Evolutionary conservation across 306 rosid species (phyloP).

Genomic region (Elaeagnus macrophylla): DNA sequence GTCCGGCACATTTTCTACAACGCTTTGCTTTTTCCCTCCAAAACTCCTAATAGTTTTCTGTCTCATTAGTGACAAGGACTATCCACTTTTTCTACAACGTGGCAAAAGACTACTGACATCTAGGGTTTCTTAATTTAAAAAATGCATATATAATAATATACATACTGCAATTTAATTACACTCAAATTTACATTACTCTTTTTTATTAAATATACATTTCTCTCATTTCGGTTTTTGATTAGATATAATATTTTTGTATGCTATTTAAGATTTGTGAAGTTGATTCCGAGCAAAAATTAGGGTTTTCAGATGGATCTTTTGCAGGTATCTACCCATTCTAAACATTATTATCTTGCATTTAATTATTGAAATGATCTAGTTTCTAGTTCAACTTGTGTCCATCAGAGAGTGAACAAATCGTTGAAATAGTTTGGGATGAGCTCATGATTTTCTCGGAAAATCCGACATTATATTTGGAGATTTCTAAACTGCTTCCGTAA

Average conservation of each 20-base stretch:
- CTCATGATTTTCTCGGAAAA: not conserved
- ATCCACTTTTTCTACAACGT: too few species aligned
- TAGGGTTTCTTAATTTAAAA: too few species aligned
- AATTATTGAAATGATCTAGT: not conserved
- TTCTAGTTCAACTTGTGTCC: not conserved
- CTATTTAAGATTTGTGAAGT: not conserved
- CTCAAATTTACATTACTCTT: too few species aligned
- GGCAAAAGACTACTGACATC: too few species aligned
- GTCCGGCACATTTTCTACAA: too few species aligned
- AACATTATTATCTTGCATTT: not conserved
- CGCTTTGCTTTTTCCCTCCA: too few species aligned
- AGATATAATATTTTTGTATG: not conserved
- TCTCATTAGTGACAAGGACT: too few species aligned
- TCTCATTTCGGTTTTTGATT: not conserved
- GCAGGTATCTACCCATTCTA: not conserved
- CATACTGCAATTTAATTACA: too few species aligned
- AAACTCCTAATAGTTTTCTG: too few species aligned
- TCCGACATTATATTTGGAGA: not conserved
- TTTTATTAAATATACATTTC: too few species aligned
- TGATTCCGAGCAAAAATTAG: conserved; percentile 13
- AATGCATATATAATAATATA: too few species aligned
- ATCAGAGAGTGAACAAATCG: not conserved
- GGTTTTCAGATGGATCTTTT: conserved; percentile 25
- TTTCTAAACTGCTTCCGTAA: not conserved
- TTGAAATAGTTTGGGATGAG: not conserved